A percentile compares a stretch with the other conserved stretches of the same genome.
Conservation (phyloP, 2,329 filamentous ascomycete species). For the Gaeumannomyces tritici region DNA sequence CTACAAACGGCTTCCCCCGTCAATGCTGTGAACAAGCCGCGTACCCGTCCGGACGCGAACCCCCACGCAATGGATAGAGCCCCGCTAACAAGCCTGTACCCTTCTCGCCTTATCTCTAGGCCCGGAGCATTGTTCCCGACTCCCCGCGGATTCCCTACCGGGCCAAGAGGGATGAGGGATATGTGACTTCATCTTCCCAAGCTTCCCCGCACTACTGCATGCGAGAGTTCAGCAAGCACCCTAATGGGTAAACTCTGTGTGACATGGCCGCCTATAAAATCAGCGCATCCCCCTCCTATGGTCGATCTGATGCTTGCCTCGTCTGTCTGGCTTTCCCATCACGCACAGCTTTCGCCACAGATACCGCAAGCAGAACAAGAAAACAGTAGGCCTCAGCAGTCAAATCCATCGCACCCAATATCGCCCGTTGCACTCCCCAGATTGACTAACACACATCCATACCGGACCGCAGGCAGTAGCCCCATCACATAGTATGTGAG, state of each 20-base stretch:
- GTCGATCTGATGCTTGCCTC: background rate
- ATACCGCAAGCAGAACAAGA: background rate
- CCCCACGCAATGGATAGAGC: background rate
- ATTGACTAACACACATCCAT: background rate
- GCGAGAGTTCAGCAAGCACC: too few relatives aligned
- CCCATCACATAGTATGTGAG: constrained; percentile 1
- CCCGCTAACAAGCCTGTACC: background rate
- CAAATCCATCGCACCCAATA: background rate
- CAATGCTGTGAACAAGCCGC: too few relatives aligned
- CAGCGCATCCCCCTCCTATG: background rate
- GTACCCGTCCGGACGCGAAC: too few relatives aligned
- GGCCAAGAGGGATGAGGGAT: background rate
- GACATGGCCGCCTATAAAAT: background rate
- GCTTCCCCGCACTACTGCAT: background rate
- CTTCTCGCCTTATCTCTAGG: background rate
- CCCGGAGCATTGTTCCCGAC: background rate
- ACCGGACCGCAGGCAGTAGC: background rate
- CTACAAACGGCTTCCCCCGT: background rate
- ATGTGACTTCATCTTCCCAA: background rate
- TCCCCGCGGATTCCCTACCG: too few relatives aligned
- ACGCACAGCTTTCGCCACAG: background rate
- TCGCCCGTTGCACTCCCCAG: background rate
- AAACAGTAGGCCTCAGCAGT: background rate
- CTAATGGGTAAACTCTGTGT: background rate
- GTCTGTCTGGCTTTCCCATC: background rate